Evolutionary conservation across 2,329 filamentous ascomycete genomes (phyloP).

Genomic region (Zalaria sp.): DNA sequence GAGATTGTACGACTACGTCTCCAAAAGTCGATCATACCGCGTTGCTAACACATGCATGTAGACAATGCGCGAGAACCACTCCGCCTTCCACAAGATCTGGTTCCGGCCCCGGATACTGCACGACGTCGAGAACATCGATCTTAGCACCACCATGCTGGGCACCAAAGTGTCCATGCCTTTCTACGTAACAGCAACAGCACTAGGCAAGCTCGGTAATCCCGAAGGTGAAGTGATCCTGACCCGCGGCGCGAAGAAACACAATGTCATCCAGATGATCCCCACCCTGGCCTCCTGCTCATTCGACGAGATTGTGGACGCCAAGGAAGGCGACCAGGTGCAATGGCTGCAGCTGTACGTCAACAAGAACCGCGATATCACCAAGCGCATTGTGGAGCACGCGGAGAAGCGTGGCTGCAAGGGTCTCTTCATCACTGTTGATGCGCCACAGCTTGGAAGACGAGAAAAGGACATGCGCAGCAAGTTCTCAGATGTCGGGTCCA

Average conservation of each 20-base stretch:
- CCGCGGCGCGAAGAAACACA: conserved; percentile 67
- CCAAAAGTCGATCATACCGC: neutral
- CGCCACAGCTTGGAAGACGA: conserved; percentile 81
- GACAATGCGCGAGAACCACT: conserved; percentile 92
- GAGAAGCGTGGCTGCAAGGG: conserved; percentile 86
- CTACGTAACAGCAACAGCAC: conserved; percentile 90
- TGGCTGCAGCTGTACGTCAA: conserved; percentile 98
- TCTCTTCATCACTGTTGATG: conserved; percentile 96
- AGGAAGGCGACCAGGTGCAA: conserved; percentile 66
- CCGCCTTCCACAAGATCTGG: conserved; percentile 93
- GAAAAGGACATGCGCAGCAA: conserved; percentile 98
- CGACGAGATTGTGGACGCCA: conserved; percentile 88
- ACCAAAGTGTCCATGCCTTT: conserved; percentile 74
- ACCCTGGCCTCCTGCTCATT: conserved; percentile 94
- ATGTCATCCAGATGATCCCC: conserved; percentile 96
- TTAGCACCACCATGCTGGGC: conserved; percentile 86
- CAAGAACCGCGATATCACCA: conserved; percentile 82
- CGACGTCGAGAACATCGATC: conserved; percentile 77
- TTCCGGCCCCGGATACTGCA: conserved; percentile 83
- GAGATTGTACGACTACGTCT: conserved; percentile 50
- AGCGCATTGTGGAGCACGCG: conserved; percentile 80
- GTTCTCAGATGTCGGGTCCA: conserved; percentile 56
- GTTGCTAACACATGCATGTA: conserved; percentile 22
- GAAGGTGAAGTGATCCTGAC: conserved; percentile 92
- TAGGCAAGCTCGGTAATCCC: conserved; percentile 86